phyloP scores from a whole-genome alignment of 2,329 filamentous ascomycete genomes.

The Fusarium palustre region DNA sequence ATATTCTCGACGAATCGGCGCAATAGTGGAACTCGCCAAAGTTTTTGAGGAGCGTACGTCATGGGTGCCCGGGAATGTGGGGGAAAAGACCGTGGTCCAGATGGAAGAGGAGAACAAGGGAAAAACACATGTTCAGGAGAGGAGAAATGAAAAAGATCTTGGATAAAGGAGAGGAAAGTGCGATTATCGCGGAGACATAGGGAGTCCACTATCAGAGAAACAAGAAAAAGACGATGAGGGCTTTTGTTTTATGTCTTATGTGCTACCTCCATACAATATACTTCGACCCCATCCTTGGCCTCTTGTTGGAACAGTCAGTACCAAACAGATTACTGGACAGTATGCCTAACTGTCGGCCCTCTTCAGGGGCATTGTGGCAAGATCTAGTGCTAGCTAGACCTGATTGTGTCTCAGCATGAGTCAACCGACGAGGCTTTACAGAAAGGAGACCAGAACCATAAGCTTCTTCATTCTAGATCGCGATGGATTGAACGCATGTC shows the following conservation, averaged over 20 bases:
- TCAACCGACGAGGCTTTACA: slow-evolving; percentile 18
- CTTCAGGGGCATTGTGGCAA: slow-evolving; percentile 37
- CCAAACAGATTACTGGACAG: background rate
- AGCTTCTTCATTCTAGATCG: background rate
- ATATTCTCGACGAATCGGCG: slow-evolving; percentile 29
- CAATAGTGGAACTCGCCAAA: slow-evolving; percentile 23
- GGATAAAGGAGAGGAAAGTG: slow-evolving; percentile 15
- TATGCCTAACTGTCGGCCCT: background rate
- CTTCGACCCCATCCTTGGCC: background rate
- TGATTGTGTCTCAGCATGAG: slow-evolving; percentile 19
- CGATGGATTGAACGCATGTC: background rate
- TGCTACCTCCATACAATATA: too few relatives aligned
- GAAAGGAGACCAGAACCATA: background rate
- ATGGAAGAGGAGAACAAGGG: slow-evolving; percentile 25
- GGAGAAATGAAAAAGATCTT: slow-evolving; percentile 21
- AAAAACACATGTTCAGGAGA: slow-evolving; percentile 8
- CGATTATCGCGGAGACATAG: slow-evolving; percentile 37
- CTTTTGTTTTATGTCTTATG: slow-evolving; percentile 23
- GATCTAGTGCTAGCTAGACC: background rate
- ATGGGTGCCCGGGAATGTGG: slow-evolving; percentile 32
- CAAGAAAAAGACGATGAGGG: slow-evolving; percentile 15
- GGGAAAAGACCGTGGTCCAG: slow-evolving; percentile 27
- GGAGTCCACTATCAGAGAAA: background rate
- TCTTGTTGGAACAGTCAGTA: background rate
- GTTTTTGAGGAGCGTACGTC: slow-evolving; percentile 30